phyloP scores from a whole-genome alignment of 345 rosid species.

The Gossypium arboreum region DNA sequence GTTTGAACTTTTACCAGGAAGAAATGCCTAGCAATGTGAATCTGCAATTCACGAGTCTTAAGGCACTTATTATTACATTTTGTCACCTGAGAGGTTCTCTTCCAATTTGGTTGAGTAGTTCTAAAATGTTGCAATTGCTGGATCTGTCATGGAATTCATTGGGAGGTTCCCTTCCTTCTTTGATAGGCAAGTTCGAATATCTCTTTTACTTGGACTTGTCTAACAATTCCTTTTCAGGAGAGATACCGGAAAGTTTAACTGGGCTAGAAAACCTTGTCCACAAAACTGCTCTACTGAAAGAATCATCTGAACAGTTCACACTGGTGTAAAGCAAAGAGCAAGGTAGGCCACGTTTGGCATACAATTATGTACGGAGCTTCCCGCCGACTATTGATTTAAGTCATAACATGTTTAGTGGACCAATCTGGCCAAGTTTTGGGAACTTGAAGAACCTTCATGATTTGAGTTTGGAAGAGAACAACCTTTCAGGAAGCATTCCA shows the following conservation, averaged over 20 bases:
- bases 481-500: constrained; percentile 16
- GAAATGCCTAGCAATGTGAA: constrained; percentile 1
- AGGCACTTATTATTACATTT: neutral
- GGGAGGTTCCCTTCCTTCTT: neutral
- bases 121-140: neutral
- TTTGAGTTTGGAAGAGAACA: constrained; percentile 7
- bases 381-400: constrained; percentile 29
- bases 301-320: neutral
- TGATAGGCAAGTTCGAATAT: constrained; percentile 7
- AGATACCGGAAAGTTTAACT: constrained; percentile 24
- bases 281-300: neutral
- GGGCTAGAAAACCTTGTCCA: constrained; percentile 8
- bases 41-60: neutral
- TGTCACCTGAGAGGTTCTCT: constrained; percentile 4
- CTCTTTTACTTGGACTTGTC: constrained; percentile 34
- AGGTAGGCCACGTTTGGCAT: neutral
- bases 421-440: constrained; percentile 18
- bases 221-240: constrained; percentile 29
- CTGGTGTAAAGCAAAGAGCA: fast-evolving
- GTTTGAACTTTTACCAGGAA: constrained; percentile 1
- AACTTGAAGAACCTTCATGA: constrained; percentile 10
- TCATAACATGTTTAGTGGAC: constrained; percentile 20
- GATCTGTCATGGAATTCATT: constrained; percentile 9
- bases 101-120: neutral
- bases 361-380: constrained; percentile 12